A percentile compares a stretch with the other conserved stretches of the same genome.
These are phyloP conservation scores for Jacaranda mimosifolia DNA, from an alignment of 257 asterid genomes.

Conservation along the genomic window DNA sequence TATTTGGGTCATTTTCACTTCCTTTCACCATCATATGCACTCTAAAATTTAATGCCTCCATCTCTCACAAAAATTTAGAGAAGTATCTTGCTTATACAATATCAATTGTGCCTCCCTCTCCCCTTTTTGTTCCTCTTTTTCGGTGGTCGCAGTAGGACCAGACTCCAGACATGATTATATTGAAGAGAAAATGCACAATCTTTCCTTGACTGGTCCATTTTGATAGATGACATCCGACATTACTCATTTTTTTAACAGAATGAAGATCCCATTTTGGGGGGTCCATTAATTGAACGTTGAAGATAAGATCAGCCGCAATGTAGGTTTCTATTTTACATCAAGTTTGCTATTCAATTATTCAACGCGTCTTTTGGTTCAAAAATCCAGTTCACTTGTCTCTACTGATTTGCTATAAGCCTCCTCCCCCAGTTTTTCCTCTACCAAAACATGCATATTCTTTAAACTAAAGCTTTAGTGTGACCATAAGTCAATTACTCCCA, in stretches of 20 bases:
- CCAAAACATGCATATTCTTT: neutral
- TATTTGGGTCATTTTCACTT: no score
- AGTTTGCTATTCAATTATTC: no score
- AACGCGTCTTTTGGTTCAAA: constrained; percentile 13
- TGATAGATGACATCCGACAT: neutral
- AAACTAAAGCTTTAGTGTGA: no score
- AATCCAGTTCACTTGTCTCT: neutral
- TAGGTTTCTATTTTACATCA: neutral
- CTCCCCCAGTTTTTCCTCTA: neutral
- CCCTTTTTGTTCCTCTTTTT: no score
- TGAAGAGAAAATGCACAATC: neutral
- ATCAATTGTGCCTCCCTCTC: no score
- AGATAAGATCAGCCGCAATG: constrained; percentile 24
- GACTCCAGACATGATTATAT: no score
- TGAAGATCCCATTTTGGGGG: neutral
- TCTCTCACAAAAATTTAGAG: no score
- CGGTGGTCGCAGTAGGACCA: no score
- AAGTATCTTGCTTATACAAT: no score
- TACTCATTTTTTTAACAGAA: neutral
- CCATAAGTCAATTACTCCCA: neutral
- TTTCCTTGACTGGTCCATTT: neutral
- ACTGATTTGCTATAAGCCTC: neutral
- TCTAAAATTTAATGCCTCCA: no score
- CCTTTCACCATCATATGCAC: no score
- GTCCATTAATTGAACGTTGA: constrained; percentile 5